Conservation (phyloP, 2,329 filamentous ascomycete genomes). For the Aureobasidium leucospermi region DNA sequence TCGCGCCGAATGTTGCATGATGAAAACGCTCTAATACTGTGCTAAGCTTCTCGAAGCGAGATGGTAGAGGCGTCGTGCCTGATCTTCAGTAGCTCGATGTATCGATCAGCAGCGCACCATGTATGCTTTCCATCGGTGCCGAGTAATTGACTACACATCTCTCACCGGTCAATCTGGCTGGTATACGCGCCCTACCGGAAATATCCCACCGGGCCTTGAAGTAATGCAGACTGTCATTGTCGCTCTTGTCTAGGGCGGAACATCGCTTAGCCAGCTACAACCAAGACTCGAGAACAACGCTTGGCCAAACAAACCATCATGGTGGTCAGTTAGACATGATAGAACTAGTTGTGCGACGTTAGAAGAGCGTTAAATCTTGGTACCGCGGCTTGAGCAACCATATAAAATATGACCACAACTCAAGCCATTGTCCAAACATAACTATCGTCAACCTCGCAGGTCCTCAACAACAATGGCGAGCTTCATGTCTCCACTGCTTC, state of each 20-base stretch:
- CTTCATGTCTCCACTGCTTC: background rate
- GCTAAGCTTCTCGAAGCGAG: background rate
- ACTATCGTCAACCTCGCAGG: background rate
- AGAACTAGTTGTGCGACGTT: too few relatives aligned
- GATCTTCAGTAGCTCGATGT: background rate
- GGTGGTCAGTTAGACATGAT: too few relatives aligned
- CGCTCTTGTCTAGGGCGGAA: too few relatives aligned
- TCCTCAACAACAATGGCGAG: background rate
- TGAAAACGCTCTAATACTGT: background rate
- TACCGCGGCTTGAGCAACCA: background rate
- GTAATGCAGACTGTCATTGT: too few relatives aligned
- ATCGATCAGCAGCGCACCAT: conserved; percentile 2
- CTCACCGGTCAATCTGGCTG: background rate
- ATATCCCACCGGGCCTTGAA: too few relatives aligned
- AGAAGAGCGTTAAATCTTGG: too few relatives aligned
- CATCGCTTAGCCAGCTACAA: too few relatives aligned
- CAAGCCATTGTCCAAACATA: background rate
- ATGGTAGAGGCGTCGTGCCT: background rate
- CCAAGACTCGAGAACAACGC: too few relatives aligned
- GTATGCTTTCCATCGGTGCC: background rate
- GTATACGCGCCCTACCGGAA: too few relatives aligned
- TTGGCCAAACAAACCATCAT: too few relatives aligned
- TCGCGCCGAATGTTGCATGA: conserved; percentile 7
- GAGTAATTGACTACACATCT: too few relatives aligned
- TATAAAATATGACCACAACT: background rate